A percentile compares a stretch with the other conserved stretches of the same genome.
Evolutionary conservation across 2,329 filamentous ascomycete genomes (phyloP).

Genomic region (Pseudonectria foliicola): DNA sequence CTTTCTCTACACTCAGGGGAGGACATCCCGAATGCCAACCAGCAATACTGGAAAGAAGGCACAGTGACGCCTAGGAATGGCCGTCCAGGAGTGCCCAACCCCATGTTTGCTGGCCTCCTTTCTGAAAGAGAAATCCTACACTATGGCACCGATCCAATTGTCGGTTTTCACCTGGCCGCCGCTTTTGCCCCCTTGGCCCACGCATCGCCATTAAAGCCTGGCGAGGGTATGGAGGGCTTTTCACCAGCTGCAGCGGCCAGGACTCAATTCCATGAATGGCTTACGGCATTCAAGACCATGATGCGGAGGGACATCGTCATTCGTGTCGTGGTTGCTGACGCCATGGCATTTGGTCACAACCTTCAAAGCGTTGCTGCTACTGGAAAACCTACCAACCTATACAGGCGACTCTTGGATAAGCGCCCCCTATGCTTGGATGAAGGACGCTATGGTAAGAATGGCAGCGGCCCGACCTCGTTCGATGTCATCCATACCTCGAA

Average conservation of each 20-base stretch:
- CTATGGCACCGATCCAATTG: conserved; percentile 43
- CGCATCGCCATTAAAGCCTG: conserved; percentile 31
- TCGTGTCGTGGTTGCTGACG: conserved; percentile 42
- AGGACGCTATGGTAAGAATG: conserved; percentile 30
- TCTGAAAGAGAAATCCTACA: conserved; percentile 33
- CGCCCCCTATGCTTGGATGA: conserved; percentile 35
- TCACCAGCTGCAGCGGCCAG: conserved; percentile 29
- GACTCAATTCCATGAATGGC: conserved; percentile 41
- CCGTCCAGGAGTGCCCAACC: conserved; percentile 31
- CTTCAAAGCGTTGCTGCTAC: conserved; percentile 35
- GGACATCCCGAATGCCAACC: conserved; percentile 15
- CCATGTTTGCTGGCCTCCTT: conserved; percentile 34
- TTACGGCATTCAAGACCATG: conserved; percentile 29
- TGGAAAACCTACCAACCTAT: conserved; percentile 32
- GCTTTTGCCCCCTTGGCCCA: conserved; percentile 33
- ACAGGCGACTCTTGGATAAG: conserved; percentile 33
- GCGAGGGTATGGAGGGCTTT: conserved; percentile 8
- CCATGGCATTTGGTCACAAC: conserved; percentile 43
- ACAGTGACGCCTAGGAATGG: conserved; percentile 17
- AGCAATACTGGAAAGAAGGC: conserved; percentile 31
- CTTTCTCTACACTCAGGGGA: conserved; percentile 20
- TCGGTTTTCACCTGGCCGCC: conserved; percentile 50
- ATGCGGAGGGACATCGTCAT: conserved; percentile 28
- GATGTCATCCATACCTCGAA: conserved; percentile 50
- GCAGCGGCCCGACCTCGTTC: conserved; percentile 36